These are phyloP conservation scores for Cephaloascus fragrans DNA, from an alignment of 805 yeast genomes.

Conservation along the genomic window DNA sequence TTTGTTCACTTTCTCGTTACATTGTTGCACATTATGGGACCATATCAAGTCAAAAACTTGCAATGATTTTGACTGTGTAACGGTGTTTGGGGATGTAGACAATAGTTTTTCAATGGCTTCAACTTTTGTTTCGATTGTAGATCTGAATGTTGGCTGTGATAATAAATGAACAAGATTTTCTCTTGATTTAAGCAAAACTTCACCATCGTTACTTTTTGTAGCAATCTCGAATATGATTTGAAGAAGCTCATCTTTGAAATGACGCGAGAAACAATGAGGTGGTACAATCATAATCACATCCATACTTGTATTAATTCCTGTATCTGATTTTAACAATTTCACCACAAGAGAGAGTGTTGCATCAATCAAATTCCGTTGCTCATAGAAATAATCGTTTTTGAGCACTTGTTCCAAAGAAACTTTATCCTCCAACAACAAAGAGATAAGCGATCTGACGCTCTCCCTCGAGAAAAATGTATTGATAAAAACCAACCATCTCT, in stretches of 20 bases:
- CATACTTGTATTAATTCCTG: background rate
- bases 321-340: conserved; percentile 1
- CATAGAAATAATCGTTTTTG: conserved; percentile 32
- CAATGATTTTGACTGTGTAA: conserved; percentile 1
- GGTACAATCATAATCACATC: conserved; percentile 26
- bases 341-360: conserved; percentile 13
- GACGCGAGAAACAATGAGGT: conserved; percentile 32
- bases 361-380: conserved; percentile 30
- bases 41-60: conserved; percentile 27
- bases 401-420: conserved; percentile 16
- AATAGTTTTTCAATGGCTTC: conserved; percentile 4
- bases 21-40: conserved; percentile 28
- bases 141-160: conserved; percentile 42
- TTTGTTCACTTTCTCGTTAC: conserved; percentile 15
- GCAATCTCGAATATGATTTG: conserved; percentile 8
- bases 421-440: conserved; percentile 13
- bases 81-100: conserved; percentile 1
- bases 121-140: conserved; percentile 38
- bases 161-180: conserved; percentile 28
- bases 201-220: conserved; percentile 1
- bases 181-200: conserved; percentile 4
- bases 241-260: conserved; percentile 20
- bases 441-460: conserved; percentile 17
- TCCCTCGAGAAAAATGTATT: conserved; percentile 20
- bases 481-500: conserved; percentile 48